Evolutionary conservation across 805 yeast species (phyloP), one percentile per base, ranked within the genome.

Genomic region (Teunomyces pallodes): DNA sequence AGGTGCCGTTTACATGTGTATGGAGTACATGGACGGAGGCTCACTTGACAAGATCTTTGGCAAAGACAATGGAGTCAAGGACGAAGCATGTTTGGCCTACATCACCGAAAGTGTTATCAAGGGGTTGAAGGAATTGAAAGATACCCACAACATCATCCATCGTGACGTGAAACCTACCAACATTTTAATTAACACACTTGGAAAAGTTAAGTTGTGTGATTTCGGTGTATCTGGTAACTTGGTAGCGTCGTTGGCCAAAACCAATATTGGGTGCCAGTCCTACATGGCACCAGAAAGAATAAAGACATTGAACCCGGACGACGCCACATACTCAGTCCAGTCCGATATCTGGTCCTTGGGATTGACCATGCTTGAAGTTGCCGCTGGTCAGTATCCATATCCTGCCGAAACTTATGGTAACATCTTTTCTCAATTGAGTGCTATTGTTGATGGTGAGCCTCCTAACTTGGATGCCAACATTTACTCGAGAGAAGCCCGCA

Each of bases 271-370:
- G 4, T 92, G 99, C 68, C 99, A 94, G 69, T 87, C 96, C 1
- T 92, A 92, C 67, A 94, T 94, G 98, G 98, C 98, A 1, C 99
- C 99, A 1, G 99, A 92, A 64, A 80, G 99, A 61, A 94, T 94
- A 57, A 83, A 84, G 60, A 81, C 87, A 0, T 59, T 78, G 51
- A 83, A 73, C 53, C 92, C 90, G 1, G 90, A 86, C 60, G 91
- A 83, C 55, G 75, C 81, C 7, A 82, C 94, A 0, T 92, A 92
- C 67, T 83, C 97, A 1, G 96, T 90, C 3, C 97, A 92, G 61
- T 85, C 96, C 8, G 99, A 92, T 67, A 82, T 92, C 51, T 92
- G 99, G 99, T 90, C 97, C 0, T 69, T 92, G 39, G 99, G 98
- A 0, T 74, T 92, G 48, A 81, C 91, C 14, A 79, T 92, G 16